Evolutionary conservation across 2,329 filamentous ascomycete species (phyloP).

Genomic region (Ambrosiella beaveri): DNA sequence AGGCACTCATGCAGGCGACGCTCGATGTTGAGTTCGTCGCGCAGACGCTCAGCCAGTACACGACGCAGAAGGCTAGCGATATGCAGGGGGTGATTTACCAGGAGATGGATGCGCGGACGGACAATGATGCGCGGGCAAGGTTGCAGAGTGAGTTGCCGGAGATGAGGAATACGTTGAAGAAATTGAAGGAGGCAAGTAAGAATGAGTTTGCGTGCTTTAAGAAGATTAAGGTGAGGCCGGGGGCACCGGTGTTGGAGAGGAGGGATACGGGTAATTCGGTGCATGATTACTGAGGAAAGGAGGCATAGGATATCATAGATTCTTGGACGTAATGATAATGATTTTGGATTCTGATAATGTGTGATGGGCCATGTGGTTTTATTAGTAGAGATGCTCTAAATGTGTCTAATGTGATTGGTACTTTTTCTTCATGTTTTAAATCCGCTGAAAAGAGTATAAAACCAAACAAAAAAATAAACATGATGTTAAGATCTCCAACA

Average conservation of each 20-base stretch:
- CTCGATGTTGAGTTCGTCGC: slow-evolving; percentile 94
- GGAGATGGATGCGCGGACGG: slow-evolving; percentile 74
- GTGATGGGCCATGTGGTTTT: background rate
- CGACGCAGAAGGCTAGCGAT: slow-evolving; percentile 63
- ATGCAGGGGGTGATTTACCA: slow-evolving; percentile 83
- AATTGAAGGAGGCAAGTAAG: slow-evolving; percentile 61
- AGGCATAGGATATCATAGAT: background rate
- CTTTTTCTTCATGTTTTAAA: too few relatives aligned
- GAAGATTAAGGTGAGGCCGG: slow-evolving; percentile 33
- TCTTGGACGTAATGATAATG: background rate
- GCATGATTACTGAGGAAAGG: background rate
- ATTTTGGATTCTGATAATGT: background rate
- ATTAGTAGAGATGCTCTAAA: background rate
- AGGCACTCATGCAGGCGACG: slow-evolving; percentile 87
- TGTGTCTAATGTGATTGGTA: too few relatives aligned
- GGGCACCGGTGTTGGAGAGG: slow-evolving; percentile 9
- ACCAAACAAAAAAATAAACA: background rate
- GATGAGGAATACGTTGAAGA: slow-evolving; percentile 76
- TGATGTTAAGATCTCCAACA: background rate
- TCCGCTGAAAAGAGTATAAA: too few relatives aligned
- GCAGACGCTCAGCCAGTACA: slow-evolving; percentile 81
- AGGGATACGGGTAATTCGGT: slow-evolving; percentile 8
- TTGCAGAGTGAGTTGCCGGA: slow-evolving; percentile 78
- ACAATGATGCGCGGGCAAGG: slow-evolving; percentile 62
- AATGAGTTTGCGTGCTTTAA: slow-evolving; percentile 79